phyloP scores from a whole-genome alignment of 1,284 basidiomycete species.

The Fomitopsis betulina region DNA sequence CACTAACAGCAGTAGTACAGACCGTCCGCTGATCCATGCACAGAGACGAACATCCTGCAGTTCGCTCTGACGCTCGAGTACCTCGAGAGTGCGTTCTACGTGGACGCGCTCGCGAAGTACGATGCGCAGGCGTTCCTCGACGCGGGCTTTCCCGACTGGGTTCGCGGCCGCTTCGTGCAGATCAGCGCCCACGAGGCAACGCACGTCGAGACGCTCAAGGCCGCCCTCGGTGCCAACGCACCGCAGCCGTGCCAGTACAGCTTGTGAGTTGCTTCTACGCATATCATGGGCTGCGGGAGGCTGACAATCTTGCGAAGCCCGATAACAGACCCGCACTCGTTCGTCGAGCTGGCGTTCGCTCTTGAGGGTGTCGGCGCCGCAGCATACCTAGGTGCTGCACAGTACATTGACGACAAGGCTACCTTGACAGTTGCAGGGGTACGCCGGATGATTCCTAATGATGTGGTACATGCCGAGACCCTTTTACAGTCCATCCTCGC shows the following conservation, averaged over 20 bases:
- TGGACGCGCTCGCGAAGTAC: conserved; percentile 40
- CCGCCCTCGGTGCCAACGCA: conserved; percentile 50
- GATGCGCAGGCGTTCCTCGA: conserved; percentile 43
- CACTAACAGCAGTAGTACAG: no score
- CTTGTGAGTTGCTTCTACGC: conserved; percentile 39
- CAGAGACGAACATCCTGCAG: conserved; percentile 43
- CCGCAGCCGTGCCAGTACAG: conserved; percentile 52
- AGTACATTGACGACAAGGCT: conserved; percentile 36
- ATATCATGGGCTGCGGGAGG: neutral
- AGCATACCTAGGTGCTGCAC: conserved; percentile 52
- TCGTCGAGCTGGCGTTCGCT: conserved; percentile 46
- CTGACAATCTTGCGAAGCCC: conserved; percentile 33
- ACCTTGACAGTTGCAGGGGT: conserved; percentile 30
- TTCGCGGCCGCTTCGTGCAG: conserved; percentile 46
- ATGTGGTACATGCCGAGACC: neutral
- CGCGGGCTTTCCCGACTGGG: conserved; percentile 49
- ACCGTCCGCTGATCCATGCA: neutral
- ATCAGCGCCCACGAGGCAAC: conserved; percentile 53
- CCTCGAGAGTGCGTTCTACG: conserved; percentile 64
- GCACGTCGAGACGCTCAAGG: conserved; percentile 37
- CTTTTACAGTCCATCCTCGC: conserved; percentile 31
- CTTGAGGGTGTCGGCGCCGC: conserved; percentile 55
- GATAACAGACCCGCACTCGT: conserved; percentile 40
- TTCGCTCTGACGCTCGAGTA: conserved; percentile 68
- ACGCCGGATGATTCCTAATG: conserved; percentile 5